phyloP scores from a whole-genome alignment of 1,284 basidiomycete species.

The Cutaneotrichosporon mucoides region DNA sequence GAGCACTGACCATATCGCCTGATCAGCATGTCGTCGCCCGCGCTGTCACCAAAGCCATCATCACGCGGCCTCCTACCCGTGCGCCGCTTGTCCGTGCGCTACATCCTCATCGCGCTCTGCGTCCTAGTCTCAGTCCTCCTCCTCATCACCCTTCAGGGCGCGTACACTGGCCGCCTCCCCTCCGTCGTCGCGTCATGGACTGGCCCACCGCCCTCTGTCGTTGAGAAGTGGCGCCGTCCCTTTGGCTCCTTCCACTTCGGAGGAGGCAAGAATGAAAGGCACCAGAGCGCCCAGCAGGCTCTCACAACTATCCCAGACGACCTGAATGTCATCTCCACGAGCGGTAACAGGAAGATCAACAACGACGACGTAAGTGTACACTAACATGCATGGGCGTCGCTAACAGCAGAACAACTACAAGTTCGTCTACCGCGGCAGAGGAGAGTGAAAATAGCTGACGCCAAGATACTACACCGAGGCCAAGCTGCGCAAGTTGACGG shows the following conservation, averaged over 20 bases:
- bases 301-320: background rate
- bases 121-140: background rate
- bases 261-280: too few relatives aligned
- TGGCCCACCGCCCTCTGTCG: background rate
- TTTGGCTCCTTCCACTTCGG: background rate
- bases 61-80: background rate
- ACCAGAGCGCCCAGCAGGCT: background rate
- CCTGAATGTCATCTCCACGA: too few relatives aligned
- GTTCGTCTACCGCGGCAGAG: too few relatives aligned
- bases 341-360: too few relatives aligned
- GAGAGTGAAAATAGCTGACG: background rate
- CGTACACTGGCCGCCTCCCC: background rate
- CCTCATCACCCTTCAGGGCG: background rate
- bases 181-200: background rate
- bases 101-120: background rate
- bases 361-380: background rate
- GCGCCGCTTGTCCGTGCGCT: background rate
- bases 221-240: background rate
- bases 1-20: too few relatives aligned
- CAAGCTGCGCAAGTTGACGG: slow-evolving; percentile 14
- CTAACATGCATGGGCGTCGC: background rate
- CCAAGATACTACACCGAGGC: slow-evolving; percentile 10
- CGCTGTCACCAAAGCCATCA: too few relatives aligned
- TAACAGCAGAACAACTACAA: background rate
- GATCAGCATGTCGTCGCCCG: too few relatives aligned